Evolutionary conservation across 1,284 basidiomycete genomes (phyloP), one percentile per base, ranked within the genome.

Genomic region (Earliella scabrosa): DNA sequence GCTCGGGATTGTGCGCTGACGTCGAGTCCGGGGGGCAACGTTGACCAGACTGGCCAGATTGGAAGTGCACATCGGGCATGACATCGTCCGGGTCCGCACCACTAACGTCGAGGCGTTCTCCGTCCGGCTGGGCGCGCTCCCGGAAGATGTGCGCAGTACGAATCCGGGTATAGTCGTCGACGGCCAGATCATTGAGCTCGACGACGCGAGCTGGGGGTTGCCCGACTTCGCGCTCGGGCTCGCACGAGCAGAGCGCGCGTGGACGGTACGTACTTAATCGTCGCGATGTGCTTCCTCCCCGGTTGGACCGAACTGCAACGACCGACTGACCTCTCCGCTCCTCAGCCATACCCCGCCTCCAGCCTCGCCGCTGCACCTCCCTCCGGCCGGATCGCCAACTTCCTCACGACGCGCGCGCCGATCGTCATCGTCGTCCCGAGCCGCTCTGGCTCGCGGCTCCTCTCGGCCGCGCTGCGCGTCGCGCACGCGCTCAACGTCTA

Each of bases 401-500:
- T 94, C 45, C 77, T 94, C 9, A 76, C 78, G 1, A 81, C 83
- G 0, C 44, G 66, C 0, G 80, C 72, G 0, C 80, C 85, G 0
- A 64, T 93, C 39, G 73, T 72, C 2, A 71, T 94, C 34, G 77
- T 93, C 51, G 70, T 87, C 23, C 77, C 83, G 0, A 70, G 74
- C n/a, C 56, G 65, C 6, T 45, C 53, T 4, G 56, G 68, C 3
- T 53, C 65, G 6, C 69, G 73, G 7, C 74, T 67, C 0, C 58
- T 77, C 1, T 80, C 78, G 2, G 66, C 85, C 6, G 92, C 90
- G 1, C 67, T 78, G 5, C 78, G 91, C 3, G 74, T 94, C 45
- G 83, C 87, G 2, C 84, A 92, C 64, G 82, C 86, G 58, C 73
- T 94, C 13, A 73, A 84, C 40, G 68, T 83, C 0, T 92, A 90